These are phyloP conservation scores for Pontederia paniculata DNA, from an alignment of 176 grass and related monocot species.

Conservation along the genomic window DNA sequence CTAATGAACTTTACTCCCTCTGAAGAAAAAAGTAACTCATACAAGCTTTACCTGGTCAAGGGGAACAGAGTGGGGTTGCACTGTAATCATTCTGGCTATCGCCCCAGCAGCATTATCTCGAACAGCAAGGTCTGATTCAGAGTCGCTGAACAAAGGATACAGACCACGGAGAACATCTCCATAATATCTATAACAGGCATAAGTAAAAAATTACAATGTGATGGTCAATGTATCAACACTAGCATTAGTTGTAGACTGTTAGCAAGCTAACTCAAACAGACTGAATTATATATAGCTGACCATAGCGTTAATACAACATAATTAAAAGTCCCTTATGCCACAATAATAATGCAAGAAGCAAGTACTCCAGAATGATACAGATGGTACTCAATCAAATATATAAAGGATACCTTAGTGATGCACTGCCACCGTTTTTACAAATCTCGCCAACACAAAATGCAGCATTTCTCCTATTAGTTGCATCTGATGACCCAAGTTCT, in stretches of 20 bases:
- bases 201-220: too few species aligned
- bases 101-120: slow-evolving; percentile 97
- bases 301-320: too few species aligned
- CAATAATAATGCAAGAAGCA: too few species aligned
- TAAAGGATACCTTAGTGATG: slow-evolving; percentile 64
- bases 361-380: too few species aligned
- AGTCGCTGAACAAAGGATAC: slow-evolving; percentile 61
- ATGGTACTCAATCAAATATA: background rate
- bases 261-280: background rate
- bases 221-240: background rate
- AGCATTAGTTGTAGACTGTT: background rate
- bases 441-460: slow-evolving; percentile 96
- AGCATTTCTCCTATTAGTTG: slow-evolving; percentile 94
- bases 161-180: slow-evolving; percentile 73
- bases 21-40: slow-evolving; percentile 6
- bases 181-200: slow-evolving; percentile 58
- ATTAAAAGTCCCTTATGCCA: too few species aligned
- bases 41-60: slow-evolving; percentile 61
- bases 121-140: slow-evolving; percentile 73
- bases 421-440: slow-evolving; percentile 74
- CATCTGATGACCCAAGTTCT: slow-evolving; percentile 77
- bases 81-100: slow-evolving; percentile 97
- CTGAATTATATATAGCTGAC: background rate
- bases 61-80: slow-evolving; percentile 86
- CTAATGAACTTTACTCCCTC: too few species aligned